Evolutionary conservation across 1,139 yeast species (phyloP).

Genomic region (Pichia sp.): DNA sequence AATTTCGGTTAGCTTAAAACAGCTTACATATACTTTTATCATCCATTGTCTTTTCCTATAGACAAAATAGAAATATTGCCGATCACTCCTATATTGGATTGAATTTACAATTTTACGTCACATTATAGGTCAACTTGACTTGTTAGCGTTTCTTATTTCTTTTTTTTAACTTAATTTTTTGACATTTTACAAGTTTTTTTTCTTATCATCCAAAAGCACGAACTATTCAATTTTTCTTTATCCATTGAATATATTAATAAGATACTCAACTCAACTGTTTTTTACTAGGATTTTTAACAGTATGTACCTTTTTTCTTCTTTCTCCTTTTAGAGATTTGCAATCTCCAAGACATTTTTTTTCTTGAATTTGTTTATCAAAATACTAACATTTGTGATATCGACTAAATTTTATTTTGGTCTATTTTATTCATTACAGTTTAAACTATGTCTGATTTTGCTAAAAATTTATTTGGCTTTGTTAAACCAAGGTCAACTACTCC

Average conservation of each 20-base stretch:
- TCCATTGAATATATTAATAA: neutral
- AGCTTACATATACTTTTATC: too few species aligned
- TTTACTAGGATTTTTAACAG: neutral
- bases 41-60: neutral
- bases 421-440: neutral
- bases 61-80: neutral
- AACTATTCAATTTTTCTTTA: neutral
- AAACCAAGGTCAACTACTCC: slow-evolving; percentile 7
- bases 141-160: neutral
- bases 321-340: neutral
- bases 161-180: neutral
- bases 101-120: neutral
- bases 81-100: neutral
- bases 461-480: slow-evolving; percentile 53
- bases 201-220: neutral
- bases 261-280: neutral
- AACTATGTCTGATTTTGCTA: slow-evolving; percentile 60
- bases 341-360: neutral
- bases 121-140: neutral
- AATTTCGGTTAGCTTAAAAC: too few species aligned
- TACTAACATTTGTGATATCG: neutral
- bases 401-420: neutral
- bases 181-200: neutral
- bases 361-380: neutral
- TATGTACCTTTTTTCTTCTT: neutral